Conservation (phyloP, 2,329 filamentous ascomycete genomes). For the Cladophialophora exuberans region DNA sequence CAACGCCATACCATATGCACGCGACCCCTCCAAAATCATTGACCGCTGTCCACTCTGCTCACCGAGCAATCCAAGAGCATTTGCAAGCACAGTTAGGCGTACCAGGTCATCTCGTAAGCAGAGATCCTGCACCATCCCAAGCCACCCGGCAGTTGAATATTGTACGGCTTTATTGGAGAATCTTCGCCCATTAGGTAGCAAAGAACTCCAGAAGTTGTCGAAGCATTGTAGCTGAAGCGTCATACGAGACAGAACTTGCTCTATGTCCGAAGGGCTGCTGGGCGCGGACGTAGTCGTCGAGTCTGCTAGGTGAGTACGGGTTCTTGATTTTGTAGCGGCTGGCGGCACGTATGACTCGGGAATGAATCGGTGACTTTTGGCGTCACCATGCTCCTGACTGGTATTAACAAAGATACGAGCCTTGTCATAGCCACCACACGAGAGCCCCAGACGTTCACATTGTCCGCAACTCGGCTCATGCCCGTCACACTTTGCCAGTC, state of each 20-base stretch:
- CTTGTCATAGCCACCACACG: constrained; percentile 3
- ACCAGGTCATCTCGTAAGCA: neutral
- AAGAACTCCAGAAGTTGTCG: constrained; percentile 4
- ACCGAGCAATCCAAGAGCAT: neutral
- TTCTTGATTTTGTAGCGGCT: neutral
- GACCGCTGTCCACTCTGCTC: neutral
- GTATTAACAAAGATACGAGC: constrained; percentile 3
- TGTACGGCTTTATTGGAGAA: neutral
- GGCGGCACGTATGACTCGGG: neutral
- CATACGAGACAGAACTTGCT: neutral
- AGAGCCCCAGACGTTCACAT: neutral
- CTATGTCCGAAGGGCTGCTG: neutral
- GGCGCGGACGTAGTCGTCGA: neutral
- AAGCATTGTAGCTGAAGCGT: constrained; percentile 2
- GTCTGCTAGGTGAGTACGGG: neutral
- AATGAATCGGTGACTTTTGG: neutral
- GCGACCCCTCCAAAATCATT: constrained; percentile 1
- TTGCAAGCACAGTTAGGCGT: constrained; percentile 1
- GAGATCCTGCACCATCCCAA: constrained; percentile 6
- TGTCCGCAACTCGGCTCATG: constrained; percentile 5
- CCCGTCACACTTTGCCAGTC: constrained; percentile 6
- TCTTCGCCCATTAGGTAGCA: constrained; percentile 1
- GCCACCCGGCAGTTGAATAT: constrained; percentile 10
- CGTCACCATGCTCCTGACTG: constrained; percentile 1
- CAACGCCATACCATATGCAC: constrained; percentile 1